Percentiles rank a stretch among this genome's conserved stretches.
These are phyloP conservation scores for Mycothermus thermophilus DNA, from an alignment of 495 filamentous ascomycete genomes.

Conservation along the genomic window DNA sequence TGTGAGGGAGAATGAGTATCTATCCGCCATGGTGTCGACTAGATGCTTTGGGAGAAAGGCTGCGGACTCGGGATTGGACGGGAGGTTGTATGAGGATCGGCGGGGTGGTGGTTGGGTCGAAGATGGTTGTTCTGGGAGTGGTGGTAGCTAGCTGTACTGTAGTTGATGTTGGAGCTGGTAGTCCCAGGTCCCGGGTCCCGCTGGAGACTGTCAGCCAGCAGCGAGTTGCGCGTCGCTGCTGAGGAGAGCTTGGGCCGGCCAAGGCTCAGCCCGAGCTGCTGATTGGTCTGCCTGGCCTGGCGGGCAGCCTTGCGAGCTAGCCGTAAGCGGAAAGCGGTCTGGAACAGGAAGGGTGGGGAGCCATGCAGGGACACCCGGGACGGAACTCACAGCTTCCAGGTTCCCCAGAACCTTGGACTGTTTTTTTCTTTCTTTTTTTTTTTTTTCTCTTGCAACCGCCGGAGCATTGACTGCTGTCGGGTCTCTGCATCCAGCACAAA, in stretches of 20 bases:
- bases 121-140: conserved; percentile 6
- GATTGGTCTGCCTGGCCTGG: conserved; percentile 2
- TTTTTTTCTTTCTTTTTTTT: no score
- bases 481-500: no score
- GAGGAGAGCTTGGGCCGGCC: conserved; percentile 19
- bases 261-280: background rate
- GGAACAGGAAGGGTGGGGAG: no score
- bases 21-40: conserved; percentile 79
- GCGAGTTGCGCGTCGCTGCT: conserved; percentile 24
- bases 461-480: no score
- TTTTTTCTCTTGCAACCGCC: no score
- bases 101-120: background rate
- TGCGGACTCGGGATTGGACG: no score
- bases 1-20: conserved; percentile 98
- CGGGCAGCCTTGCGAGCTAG: background rate
- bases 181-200: conserved; percentile 10
- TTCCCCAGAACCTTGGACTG: no score
- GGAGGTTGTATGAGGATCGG: background rate
- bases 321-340: conserved; percentile 1
- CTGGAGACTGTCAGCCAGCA: conserved; percentile 11
- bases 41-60: no score
- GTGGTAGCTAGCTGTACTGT: background rate
- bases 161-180: conserved; percentile 3
- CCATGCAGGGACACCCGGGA: no score
- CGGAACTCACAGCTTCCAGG: no score